Base-by-base conservation (phyloP, 192 early-diverging fungal genomes). In the Ramicandelaber brevisporus region DNA sequence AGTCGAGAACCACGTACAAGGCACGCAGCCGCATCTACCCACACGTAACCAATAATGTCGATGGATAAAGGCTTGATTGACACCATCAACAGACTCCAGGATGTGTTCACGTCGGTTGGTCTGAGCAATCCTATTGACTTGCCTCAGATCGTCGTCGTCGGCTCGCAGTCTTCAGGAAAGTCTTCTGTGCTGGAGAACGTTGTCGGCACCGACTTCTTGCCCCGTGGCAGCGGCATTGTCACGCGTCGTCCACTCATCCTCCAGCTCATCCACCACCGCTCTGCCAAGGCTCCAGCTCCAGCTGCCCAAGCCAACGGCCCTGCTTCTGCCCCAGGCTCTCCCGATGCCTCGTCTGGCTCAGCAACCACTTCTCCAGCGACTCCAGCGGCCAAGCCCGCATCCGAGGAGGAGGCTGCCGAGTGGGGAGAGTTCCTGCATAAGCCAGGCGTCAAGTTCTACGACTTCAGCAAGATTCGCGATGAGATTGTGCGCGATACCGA, bases 351-450 rank as follows among this genome's bases (percentile, higher is more conserved):
- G n/a, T n/a, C n/a, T n/a, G n/a, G n/a, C n/a, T n/a, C n/a, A n/a
- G n/a, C 26, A n/a, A n/a, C n/a, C n/a, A n/a, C n/a, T n/a, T n/a
- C n/a, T n/a, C n/a, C n/a, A 9, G 41, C 20, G 29, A 37, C 19
- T 5, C 29, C 27, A 17, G 12, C 31, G 25, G 29, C 14, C 17
- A 17, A 24, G 13, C 26, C 7, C 17, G 26, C 30, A 13, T 6
- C 15, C 38, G 29, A 51, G 41, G 37, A 66, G 16, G 70, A 78
- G 33, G 50, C 61, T 25, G 63, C 86, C 23, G 95, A 99, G 50
- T 99, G 88, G 88, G 95, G 95, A 22, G 95, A 99, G 51, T 99
- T 99, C 46, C 51, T 99, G 36, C 95, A 99, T 48, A 52, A 86
- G 36, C 95, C 95, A 1, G 90, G 90, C 5, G 77, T 81, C 46